Conservation (phyloP, 495 filamentous ascomycete genomes). For the Trypethelium eluteriae region DNA sequence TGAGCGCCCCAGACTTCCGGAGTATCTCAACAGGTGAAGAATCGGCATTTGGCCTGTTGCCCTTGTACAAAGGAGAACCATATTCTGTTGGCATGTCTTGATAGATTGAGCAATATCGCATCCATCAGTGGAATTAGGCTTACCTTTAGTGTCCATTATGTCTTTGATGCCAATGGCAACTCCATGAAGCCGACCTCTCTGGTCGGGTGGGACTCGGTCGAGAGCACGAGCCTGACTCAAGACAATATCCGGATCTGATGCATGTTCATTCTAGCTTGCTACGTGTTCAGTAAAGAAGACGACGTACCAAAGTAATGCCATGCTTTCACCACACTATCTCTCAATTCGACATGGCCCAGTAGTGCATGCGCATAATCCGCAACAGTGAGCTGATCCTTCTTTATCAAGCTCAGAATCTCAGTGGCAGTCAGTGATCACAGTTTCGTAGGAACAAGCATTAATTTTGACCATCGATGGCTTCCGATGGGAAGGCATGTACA, state of each 20-base stretch:
- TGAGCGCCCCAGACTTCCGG: conserved; percentile 42
- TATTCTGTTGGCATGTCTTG: conserved; percentile 48
- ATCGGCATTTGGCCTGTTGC: conserved; percentile 36
- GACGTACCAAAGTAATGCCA: conserved; percentile 44
- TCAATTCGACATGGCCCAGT: conserved; percentile 41
- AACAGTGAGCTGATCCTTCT: conserved; percentile 35
- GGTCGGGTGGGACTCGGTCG: conserved; percentile 39
- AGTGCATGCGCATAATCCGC: conserved; percentile 48
- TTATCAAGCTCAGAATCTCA: conserved; percentile 34
- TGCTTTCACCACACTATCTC: conserved; percentile 45
- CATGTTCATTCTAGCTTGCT: neutral
- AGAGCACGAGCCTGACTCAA: conserved; percentile 45
- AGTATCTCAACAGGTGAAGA: conserved; percentile 35
- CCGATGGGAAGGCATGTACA: neutral
- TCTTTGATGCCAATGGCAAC: conserved; percentile 51
- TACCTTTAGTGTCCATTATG: conserved; percentile 51
- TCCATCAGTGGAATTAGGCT: neutral
- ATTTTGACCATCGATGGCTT: neutral
- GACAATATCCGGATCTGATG: conserved; percentile 34
- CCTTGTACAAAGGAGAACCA: conserved; percentile 43
- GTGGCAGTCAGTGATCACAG: conserved; percentile 32
- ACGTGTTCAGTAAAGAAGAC: neutral
- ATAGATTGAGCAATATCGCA: neutral
- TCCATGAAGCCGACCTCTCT: conserved; percentile 48
- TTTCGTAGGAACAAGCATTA: neutral